Conservation (phyloP, 2,329 filamentous ascomycete species). For the Neofusicoccum ribis region DNA sequence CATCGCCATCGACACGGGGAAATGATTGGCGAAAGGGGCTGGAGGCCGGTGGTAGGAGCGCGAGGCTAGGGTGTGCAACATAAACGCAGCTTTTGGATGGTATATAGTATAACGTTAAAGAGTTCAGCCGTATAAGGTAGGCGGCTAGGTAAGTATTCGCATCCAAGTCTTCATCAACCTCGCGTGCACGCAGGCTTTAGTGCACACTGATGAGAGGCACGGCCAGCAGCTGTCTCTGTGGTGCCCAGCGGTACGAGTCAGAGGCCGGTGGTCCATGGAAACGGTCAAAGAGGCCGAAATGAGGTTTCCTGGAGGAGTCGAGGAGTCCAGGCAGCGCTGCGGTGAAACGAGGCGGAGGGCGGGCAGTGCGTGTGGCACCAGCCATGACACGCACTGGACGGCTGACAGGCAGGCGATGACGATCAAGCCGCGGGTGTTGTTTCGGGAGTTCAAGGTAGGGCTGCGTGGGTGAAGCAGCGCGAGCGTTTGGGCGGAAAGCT, state of each 20-base stretch:
- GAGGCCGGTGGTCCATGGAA: neutral
- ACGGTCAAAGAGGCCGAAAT: neutral
- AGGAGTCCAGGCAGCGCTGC: neutral
- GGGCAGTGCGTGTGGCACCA: neutral
- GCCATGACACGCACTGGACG: neutral
- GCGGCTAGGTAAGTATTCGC: too few species aligned
- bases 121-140: neutral
- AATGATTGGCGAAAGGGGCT: neutral
- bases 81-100: neutral
- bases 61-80: neutral
- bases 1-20: too few species aligned
- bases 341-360: neutral
- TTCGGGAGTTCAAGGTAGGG: neutral
- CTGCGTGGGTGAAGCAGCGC: neutral
- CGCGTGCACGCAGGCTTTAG: too few species aligned
- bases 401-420: neutral
- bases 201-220: too few species aligned
- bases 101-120: neutral
- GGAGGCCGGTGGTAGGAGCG: neutral
- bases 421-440: neutral
- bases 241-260: neutral
- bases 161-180: too few species aligned
- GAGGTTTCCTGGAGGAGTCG: neutral
- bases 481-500: slow-evolving; percentile 3
- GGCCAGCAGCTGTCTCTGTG: neutral